Percentiles rank a stretch among this genome's conserved stretches.
phyloP scores from a whole-genome alignment of 2,329 filamentous ascomycete genomes.

The Botrytis pseudocinerea region DNA sequence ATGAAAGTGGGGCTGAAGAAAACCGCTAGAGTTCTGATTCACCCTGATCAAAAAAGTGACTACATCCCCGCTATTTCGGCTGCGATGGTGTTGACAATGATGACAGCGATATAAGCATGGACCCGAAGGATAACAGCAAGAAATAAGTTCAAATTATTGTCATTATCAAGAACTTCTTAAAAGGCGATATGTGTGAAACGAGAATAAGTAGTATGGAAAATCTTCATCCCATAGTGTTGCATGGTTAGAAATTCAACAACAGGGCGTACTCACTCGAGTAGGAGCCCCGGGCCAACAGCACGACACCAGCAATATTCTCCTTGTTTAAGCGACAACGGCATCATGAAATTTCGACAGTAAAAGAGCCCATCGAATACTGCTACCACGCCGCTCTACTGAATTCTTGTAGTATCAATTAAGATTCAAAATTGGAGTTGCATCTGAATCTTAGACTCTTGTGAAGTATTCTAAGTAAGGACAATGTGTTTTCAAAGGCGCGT shows the following conservation, averaged over 20 bases:
- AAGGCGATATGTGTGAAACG: not conserved
- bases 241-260: not conserved
- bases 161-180: not conserved
- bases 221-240: not conserved
- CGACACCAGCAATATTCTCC: not conserved
- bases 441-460: not conserved
- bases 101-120: not conserved
- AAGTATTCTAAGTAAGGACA: too few relatives aligned
- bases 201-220: too few relatives aligned
- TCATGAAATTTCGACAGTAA: not conserved
- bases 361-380: not conserved
- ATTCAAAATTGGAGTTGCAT: not conserved
- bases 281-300: not conserved
- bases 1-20: not conserved
- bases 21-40: not conserved
- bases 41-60: not conserved
- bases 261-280: not conserved
- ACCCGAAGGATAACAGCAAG: not conserved
- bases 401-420: not conserved
- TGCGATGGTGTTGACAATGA: not conserved
- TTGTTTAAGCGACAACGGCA: constrained; percentile 8
- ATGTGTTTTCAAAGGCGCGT: not conserved
- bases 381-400: not conserved
- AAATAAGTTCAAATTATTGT: not conserved
- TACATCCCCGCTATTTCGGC: not conserved